Evolutionary conservation across 2,329 filamentous ascomycete genomes (phyloP).

Genomic region (Hymenoscyphus occultus): DNA sequence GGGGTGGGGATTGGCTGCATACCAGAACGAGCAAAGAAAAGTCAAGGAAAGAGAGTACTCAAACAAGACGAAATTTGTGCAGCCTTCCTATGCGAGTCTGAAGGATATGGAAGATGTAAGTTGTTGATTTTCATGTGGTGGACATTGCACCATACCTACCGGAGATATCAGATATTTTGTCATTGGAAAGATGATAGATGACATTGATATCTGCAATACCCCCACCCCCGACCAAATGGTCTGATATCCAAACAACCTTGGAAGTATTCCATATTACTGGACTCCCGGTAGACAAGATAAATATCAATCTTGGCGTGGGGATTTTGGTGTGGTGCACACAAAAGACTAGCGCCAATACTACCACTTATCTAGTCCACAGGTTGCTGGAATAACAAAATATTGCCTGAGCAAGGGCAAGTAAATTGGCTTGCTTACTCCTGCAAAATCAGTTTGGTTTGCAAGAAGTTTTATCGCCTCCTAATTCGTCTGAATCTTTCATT

Average conservation of each 20-base stretch:
- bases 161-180: not conserved
- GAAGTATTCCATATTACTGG: not conserved
- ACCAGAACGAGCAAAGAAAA: constrained; percentile 16
- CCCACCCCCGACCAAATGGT: not conserved
- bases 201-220: not conserved
- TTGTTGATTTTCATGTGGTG: constrained; percentile 8
- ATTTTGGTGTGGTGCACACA: too few species aligned
- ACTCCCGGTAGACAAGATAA: too few species aligned
- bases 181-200: not conserved
- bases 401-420: not conserved
- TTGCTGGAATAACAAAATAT: too few species aligned
- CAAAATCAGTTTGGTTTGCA: not conserved
- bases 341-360: too few species aligned
- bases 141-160: not conserved
- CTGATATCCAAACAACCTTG: not conserved
- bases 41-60: constrained; percentile 31
- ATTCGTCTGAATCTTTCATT: not conserved
- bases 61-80: constrained; percentile 29
- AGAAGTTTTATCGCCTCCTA: not conserved
- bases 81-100: constrained; percentile 46
- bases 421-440: not conserved
- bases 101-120: constrained; percentile 50
- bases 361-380: too few species aligned
- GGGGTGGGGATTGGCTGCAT: constrained; percentile 21
- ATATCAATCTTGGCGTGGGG: too few species aligned